Percentiles rank a stretch among this genome's conserved stretches.
Conservation (phyloP, 345 rosid species). For the Streptanthus diversifolius region DNA sequence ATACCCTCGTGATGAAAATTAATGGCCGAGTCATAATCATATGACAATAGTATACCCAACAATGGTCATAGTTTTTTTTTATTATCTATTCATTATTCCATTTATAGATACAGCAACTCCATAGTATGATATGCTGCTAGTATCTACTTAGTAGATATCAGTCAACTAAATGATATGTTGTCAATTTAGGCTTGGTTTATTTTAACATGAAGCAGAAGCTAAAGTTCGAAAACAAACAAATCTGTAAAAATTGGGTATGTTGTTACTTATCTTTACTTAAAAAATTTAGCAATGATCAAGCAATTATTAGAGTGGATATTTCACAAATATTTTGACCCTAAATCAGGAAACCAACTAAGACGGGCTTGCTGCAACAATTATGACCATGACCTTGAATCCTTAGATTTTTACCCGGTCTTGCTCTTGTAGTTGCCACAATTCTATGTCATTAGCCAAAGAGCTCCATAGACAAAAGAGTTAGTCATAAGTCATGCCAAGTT, state of each 20-base stretch:
- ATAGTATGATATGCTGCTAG: not conserved
- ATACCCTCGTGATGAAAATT: conserved; percentile 10
- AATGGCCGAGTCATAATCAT: conserved; percentile 13
- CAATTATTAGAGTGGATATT: not conserved
- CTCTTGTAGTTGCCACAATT: not conserved
- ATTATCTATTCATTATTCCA: conserved; percentile 9
- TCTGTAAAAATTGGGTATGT: not conserved
- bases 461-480: not conserved
- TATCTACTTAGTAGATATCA: not conserved
- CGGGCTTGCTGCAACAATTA: not conserved
- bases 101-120: not conserved
- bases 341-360: not conserved
- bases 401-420: not conserved
- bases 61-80: conserved; percentile 4
- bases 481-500: not conserved
- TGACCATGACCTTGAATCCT: not conserved
- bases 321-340: not conserved
- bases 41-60: conserved; percentile 25
- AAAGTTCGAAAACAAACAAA: not conserved
- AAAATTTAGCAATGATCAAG: not conserved
- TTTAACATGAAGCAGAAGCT: not conserved
- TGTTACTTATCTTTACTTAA: not conserved
- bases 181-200: not conserved
- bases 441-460: not conserved
- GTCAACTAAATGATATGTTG: not conserved